Base-by-base conservation (phyloP, 306 rosid species). In the Cucumis hystrix region DNA sequence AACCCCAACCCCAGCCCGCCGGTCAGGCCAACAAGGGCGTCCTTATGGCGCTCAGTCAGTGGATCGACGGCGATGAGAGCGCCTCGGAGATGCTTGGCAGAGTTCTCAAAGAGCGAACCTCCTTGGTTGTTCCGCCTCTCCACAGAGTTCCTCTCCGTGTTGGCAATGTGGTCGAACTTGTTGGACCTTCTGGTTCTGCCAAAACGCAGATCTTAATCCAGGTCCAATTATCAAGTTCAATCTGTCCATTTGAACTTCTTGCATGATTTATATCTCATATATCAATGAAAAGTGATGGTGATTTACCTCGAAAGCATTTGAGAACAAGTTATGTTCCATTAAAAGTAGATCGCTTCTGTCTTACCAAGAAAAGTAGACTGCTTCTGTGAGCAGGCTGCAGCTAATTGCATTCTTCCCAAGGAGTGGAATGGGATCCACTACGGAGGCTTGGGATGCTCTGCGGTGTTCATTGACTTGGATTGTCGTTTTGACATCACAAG, bases 121-220 rank as follows among this genome's bases (percentile, higher is more conserved):
- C 86, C 77, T 37, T 84, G 56, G 87, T 87, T 56, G 89, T 86
- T 64, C 96, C 91, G 18, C 96, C 97, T 7, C 96, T 93, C 74
- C 90, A 93, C 55, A 82, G 89, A 58, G 89, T 93, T 64, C 92
- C 98, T 70, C 89, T 93, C 47, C 91, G 97, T 72, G 80, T 80
- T 49, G 92, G 98, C 35, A 93, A 93, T 61, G 96, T 93, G n/a
- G 74, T 93, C 13, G 98, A 93, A 84, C 77, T 93, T 57, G 83
- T 85, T 72, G 98, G 98, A 1, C 93, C 98, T 59, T 87, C 97
- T 16, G 83, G 93, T 69, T 93, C 97, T n/a, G 89, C 92, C 77
- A 93, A 89, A 81, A 91, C 98, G 25, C 96, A 85, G 12, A 85
- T 91, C 63, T 82, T 93, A 62, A 91, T 88, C 59, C 90, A 91